A percentile compares a stretch with the other conserved stretches of the same genome.
Conservation (phyloP, 2,329 filamentous ascomycete genomes). For the Lasiodiplodia sp. region DNA sequence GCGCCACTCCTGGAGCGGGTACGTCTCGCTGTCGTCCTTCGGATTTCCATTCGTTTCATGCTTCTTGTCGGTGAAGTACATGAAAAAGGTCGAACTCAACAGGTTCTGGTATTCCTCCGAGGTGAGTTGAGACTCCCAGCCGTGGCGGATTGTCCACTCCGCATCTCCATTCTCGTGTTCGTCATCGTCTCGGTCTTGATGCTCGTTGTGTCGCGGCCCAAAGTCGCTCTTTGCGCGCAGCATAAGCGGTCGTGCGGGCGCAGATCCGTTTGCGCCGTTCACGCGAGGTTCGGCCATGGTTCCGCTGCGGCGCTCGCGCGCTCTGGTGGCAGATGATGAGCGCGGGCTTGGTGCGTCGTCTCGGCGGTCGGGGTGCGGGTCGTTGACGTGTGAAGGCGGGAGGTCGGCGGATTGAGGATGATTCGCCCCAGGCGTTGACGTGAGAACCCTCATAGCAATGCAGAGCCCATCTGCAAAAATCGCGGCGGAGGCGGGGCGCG, state of each 20-base stretch:
- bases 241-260: constrained; percentile 42
- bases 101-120: constrained; percentile 88
- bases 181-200: constrained; percentile 45
- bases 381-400: background rate
- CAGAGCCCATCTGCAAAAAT: constrained; percentile 18
- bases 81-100: constrained; percentile 92
- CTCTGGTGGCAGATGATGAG: constrained; percentile 23
- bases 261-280: constrained; percentile 19
- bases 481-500: constrained; percentile 4
- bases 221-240: constrained; percentile 62
- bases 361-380: constrained; percentile 6
- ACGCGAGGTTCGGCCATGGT: constrained; percentile 19
- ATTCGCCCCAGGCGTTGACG: constrained; percentile 21
- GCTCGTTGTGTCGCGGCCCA: constrained; percentile 48
- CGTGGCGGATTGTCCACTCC: constrained; percentile 73
- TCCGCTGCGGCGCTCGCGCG: constrained; percentile 20
- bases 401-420: constrained; percentile 12
- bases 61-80: constrained; percentile 99
- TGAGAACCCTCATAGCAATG: constrained; percentile 29
- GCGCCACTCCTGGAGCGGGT: constrained; percentile 87
- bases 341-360: constrained; percentile 20
- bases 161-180: constrained; percentile 53
- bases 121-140: constrained; percentile 91
- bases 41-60: constrained; percentile 94
- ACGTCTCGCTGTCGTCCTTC: constrained; percentile 62